Evolutionary conservation across 495 filamentous ascomycete species (phyloP).

Genomic region (Tuber calosporum): DNA sequence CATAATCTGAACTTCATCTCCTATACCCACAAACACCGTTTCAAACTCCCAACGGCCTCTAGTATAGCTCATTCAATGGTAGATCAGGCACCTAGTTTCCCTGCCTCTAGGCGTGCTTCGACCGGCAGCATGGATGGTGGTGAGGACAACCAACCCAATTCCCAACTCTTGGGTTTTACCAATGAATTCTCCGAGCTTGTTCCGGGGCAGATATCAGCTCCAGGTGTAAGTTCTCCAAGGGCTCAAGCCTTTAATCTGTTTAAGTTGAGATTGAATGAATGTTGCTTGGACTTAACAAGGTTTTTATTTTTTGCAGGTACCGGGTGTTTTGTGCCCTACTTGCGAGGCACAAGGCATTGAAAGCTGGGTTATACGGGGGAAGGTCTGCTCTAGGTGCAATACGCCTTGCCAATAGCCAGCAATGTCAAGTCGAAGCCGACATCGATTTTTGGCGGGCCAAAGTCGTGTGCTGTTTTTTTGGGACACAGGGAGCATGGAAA

Average conservation of each 20-base stretch:
- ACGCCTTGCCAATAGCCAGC: constrained; percentile 24
- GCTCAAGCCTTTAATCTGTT: not conserved
- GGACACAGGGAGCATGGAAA: not conserved
- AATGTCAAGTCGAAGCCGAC: not conserved
- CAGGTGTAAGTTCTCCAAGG: not conserved
- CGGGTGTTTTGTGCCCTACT: constrained; percentile 33
- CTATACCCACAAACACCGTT: not conserved
- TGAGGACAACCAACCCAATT: not conserved
- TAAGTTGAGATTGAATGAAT: not conserved
- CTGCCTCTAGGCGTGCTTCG: not conserved
- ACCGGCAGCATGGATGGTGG: not conserved
- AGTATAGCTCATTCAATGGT: not conserved
- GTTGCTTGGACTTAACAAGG: constrained; percentile 8
- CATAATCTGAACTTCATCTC: not conserved
- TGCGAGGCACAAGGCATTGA: constrained; percentile 31
- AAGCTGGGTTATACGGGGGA: constrained; percentile 38
- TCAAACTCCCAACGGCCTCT: not conserved
- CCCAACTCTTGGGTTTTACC: not conserved
- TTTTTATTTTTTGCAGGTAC: constrained; percentile 29
- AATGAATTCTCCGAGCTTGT: not conserved
- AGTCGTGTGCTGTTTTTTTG: not conserved
- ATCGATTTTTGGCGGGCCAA: not conserved
- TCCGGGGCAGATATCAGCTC: not conserved
- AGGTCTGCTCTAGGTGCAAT: constrained; percentile 36
- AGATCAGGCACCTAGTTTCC: not conserved